These are phyloP conservation scores for Begonia masoniana DNA, from an alignment of 306 rosid genomes.

Conservation along the genomic window DNA sequence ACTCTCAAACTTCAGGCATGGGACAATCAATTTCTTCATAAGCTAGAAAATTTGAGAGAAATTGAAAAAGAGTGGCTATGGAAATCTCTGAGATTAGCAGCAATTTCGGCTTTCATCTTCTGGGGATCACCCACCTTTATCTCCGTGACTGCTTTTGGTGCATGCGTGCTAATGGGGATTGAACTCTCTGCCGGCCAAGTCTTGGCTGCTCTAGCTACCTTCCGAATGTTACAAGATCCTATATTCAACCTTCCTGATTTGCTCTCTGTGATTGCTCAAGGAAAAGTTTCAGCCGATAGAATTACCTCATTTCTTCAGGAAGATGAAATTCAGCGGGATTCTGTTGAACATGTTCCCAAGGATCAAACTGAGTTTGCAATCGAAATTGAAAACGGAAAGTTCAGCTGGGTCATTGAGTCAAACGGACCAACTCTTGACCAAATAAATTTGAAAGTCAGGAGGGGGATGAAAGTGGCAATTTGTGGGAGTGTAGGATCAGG, in stretches of 20 bases:
- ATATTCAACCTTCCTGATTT: constrained; percentile 78
- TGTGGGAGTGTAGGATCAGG: constrained; percentile 95
- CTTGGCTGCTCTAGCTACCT: constrained; percentile 81
- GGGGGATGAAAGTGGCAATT: constrained; percentile 92
- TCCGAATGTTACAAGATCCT: constrained; percentile 86
- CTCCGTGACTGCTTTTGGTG: constrained; percentile 65
- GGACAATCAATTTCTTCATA: constrained; percentile 61
- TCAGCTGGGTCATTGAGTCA: constrained; percentile 71
- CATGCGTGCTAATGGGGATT: constrained; percentile 67
- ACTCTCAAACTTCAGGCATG: constrained; percentile 93
- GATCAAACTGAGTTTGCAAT: constrained; percentile 44
- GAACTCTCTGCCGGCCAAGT: constrained; percentile 86
- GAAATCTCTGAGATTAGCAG: constrained; percentile 49
- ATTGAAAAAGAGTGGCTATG: constrained; percentile 54
- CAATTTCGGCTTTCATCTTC: constrained; percentile 50
- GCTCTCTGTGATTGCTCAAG: constrained; percentile 78
- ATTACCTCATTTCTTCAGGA: constrained; percentile 55
- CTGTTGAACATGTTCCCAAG: constrained; percentile 44
- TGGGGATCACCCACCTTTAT: constrained; percentile 92
- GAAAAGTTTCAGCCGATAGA: constrained; percentile 80
- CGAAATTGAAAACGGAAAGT: constrained; percentile 58
- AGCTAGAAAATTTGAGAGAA: constrained; percentile 42
- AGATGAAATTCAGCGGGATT: constrained; percentile 68
- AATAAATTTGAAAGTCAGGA: constrained; percentile 54
- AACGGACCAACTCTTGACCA: constrained; percentile 46